phyloP scores from a whole-genome alignment of 441 rosid genomes.

The Pelargonium cotyledonis region DNA sequence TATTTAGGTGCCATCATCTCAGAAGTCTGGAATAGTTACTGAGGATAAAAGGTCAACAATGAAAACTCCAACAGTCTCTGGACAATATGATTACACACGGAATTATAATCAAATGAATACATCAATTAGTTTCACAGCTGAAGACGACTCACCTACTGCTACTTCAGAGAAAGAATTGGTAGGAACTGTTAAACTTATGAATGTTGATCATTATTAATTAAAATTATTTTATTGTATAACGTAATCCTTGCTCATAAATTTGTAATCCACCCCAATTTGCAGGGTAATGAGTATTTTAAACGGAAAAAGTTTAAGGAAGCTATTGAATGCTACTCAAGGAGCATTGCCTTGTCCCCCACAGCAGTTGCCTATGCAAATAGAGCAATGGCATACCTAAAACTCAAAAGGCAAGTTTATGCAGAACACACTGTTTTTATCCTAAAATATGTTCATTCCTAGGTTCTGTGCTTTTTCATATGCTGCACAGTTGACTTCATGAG shows the following conservation, averaged over 20 bases:
- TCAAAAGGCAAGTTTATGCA: constrained; percentile 43
- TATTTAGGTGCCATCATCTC: constrained; percentile 14
- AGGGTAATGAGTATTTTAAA: constrained; percentile 89
- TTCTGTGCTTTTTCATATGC: neutral
- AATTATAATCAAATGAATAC: constrained; percentile 36
- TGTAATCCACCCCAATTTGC: constrained; percentile 11
- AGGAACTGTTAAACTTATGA: constrained; percentile 9
- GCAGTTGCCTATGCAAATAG: constrained; percentile 88
- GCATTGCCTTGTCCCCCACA: constrained; percentile 79
- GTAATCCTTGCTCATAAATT: constrained; percentile 9
- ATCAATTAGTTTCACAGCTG: constrained; percentile 36
- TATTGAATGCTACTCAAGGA: constrained; percentile 77
- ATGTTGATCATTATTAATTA: neutral
- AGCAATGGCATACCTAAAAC: constrained; percentile 90
- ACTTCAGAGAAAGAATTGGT: constrained; percentile 86
- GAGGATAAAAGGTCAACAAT: constrained; percentile 28
- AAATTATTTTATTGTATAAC: neutral
- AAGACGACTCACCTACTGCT: constrained; percentile 51
- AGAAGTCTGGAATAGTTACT: constrained; percentile 19
- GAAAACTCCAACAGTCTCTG: constrained; percentile 20
- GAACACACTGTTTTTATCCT: neutral
- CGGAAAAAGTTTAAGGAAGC: constrained; percentile 81
- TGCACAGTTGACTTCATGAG: neutral
- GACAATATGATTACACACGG: constrained; percentile 31
- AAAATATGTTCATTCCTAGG: neutral